Conservation (phyloP, 768 basidiomycete species). For the Tricholoma matsutake region DNA sequence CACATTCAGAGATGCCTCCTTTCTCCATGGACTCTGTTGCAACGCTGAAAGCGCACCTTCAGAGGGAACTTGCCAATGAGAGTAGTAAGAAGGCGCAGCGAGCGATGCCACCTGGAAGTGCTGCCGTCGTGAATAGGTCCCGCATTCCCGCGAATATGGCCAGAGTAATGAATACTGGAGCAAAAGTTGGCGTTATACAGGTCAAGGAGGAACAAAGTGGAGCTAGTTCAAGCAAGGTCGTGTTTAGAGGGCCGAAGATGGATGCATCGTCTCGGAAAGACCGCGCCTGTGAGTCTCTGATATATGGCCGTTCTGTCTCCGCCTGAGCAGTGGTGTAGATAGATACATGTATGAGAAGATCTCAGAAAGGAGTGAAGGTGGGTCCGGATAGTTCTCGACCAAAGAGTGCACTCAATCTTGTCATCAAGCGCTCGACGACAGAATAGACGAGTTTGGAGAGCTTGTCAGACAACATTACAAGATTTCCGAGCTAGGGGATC, state of each 20-base stretch:
- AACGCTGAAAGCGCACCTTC: conserved; percentile 46
- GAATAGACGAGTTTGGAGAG: conserved; percentile 85
- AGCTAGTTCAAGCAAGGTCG: conserved; percentile 24
- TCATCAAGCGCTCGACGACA: conserved; percentile 68
- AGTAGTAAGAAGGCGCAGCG: conserved; percentile 33
- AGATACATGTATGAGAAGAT: conserved; percentile 96
- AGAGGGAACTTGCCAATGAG: conserved; percentile 40
- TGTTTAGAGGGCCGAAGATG: conserved; percentile 38
- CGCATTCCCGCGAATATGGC: conserved; percentile 28
- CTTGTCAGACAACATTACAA: conserved; percentile 68
- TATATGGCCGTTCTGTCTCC: background rate
- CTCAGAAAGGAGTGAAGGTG: conserved; percentile 76
- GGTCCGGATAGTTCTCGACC: background rate
- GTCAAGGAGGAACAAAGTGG: conserved; percentile 37
- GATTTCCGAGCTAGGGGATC: conserved; percentile 77
- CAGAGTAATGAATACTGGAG: conserved; percentile 16
- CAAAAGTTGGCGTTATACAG: conserved; percentile 16
- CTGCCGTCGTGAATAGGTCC: conserved; percentile 32
- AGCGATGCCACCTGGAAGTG: conserved; percentile 22
- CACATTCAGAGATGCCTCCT: conserved; percentile 33
- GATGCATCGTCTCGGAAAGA: conserved; percentile 37
- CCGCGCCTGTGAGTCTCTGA: conserved; percentile 52
- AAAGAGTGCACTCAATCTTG: background rate
- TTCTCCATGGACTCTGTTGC: conserved; percentile 48
- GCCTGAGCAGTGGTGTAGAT: conserved; percentile 38